phyloP scores from a whole-genome alignment of 2,329 filamentous ascomycete species.

The Colletotrichum sp. region DNA sequence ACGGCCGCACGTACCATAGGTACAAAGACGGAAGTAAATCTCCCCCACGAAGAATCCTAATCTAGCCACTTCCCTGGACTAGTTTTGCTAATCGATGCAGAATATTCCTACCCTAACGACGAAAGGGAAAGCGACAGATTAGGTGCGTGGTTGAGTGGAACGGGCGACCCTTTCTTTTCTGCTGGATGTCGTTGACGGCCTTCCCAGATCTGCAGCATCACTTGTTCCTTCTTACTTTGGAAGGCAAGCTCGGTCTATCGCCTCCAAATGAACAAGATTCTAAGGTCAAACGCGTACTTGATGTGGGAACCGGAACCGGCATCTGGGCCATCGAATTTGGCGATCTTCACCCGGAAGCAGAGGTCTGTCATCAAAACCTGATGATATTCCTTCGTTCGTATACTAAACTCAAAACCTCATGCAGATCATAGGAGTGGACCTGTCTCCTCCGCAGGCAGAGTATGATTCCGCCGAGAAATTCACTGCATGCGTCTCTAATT shows the following conservation, averaged over 20 bases:
- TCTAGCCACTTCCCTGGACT: background rate
- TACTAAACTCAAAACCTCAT: background rate
- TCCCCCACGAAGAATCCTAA: too few species aligned
- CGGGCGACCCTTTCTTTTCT: background rate
- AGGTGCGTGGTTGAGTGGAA: background rate
- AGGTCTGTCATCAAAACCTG: background rate
- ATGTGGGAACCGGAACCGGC: background rate
- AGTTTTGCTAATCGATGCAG: background rate
- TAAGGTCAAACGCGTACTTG: background rate
- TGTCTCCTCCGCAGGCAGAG: background rate
- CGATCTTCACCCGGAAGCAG: background rate
- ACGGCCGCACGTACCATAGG: background rate
- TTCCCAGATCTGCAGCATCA: background rate
- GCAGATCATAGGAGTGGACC: background rate
- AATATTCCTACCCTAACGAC: background rate
- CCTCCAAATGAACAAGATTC: background rate
- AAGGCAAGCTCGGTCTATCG: background rate
- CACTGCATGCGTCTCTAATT: background rate
- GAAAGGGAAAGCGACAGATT: background rate
- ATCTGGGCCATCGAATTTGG: background rate
- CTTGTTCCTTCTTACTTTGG: background rate
- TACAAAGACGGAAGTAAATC: background rate
- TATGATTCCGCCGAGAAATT: background rate
- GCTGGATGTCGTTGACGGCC: background rate
- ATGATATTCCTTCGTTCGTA: rapidly evolving